Evolutionary conservation across 805 yeast species (phyloP), one percentile per base, ranked within the genome.

Genomic region (Yueomyces sinensis): DNA sequence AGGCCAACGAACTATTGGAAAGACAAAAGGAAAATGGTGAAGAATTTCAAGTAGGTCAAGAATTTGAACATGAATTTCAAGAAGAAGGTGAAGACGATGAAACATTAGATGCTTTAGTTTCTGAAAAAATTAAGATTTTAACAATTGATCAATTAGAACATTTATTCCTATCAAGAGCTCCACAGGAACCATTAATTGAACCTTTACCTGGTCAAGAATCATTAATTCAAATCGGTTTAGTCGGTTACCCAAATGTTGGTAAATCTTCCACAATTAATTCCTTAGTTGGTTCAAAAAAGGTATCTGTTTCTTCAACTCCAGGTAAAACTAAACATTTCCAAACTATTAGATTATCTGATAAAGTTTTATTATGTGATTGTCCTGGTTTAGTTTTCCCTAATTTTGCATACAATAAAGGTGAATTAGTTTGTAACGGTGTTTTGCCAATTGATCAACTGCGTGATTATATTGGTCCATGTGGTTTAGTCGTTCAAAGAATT

Each of bases 271-370:
- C 97, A 2, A 91, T 91, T 49, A 91, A 91, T 58, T 96, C 98
- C 0, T 66, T 91, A 29, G 91, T 89, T 31, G 98, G 98, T 13
- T 76, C 96, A 15, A 91, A 91, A 53, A 87, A 83, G 56, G 99
- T 91, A n/a, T 86, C 96, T 2, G 99, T 91, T 27, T 89, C 97
- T 2, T 70, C 97, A 1, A 91, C 98, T 1, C 99, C 99, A 13
- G 99, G 99, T 64, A 91, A 91, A 56, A 91, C 99, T 13, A 91
- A 91, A 57, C 99, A 91, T 67, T 91, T 91, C 69, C 99, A 91
- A 65, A 91, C 99, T 1, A 87, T 91, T 41, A 72, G 74, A 52
- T 68, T 91, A 31, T 74, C 95, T 1, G 82, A 80, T 34, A 69
- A 79, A 27, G 91, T 91, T 2, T 68, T 86, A 45, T 66, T 91